Evolutionary conservation across 768 basidiomycete genomes (phyloP).

Genomic region (Boletus rubropictus): DNA sequence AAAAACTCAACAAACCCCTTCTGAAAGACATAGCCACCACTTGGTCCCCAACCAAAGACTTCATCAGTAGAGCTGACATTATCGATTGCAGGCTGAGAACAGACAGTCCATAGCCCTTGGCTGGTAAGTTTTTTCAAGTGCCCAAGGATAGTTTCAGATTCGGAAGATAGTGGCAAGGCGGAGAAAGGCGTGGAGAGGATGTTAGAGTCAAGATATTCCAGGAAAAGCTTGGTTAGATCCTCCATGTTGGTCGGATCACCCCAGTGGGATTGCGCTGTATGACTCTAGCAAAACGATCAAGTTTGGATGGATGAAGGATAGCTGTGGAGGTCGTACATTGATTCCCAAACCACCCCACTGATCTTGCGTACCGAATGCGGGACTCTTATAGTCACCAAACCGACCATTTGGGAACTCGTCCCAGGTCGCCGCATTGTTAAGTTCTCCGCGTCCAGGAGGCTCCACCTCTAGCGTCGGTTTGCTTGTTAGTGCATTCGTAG

Average conservation of each 20-base stretch:
- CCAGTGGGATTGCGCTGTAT: slow-evolving; percentile 66
- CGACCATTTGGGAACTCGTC: slow-evolving; percentile 98
- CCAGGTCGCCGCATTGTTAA: slow-evolving; percentile 76
- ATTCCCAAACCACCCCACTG: slow-evolving; percentile 70
- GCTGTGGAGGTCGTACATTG: slow-evolving; percentile 36
- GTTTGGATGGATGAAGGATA: neutral
- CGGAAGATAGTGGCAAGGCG: slow-evolving; percentile 68
- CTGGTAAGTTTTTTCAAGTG: slow-evolving; percentile 72
- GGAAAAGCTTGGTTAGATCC: slow-evolving; percentile 77
- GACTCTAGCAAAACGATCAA: slow-evolving; percentile 38
- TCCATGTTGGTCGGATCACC: slow-evolving; percentile 53
- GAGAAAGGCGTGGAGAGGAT: slow-evolving; percentile 86
- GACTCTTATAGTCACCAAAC: slow-evolving; percentile 96
- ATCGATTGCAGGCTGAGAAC: slow-evolving; percentile 92
- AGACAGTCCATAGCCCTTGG: slow-evolving; percentile 91
- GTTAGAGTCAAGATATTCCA: slow-evolving; percentile 69
- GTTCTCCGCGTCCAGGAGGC: slow-evolving; percentile 58
- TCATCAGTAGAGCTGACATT: slow-evolving; percentile 68
- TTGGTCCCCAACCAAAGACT: slow-evolving; percentile 90
- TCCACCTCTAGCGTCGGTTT: slow-evolving; percentile 49
- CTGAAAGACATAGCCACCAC: slow-evolving; percentile 91
- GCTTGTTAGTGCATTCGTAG: slow-evolving; percentile 49
- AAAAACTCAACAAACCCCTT: slow-evolving; percentile 99
- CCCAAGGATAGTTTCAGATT: slow-evolving; percentile 75
- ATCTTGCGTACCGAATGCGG: slow-evolving; percentile 81